Conservation (phyloP, 78 protist genomes). For the Dictyostelium intermedium region DNA sequence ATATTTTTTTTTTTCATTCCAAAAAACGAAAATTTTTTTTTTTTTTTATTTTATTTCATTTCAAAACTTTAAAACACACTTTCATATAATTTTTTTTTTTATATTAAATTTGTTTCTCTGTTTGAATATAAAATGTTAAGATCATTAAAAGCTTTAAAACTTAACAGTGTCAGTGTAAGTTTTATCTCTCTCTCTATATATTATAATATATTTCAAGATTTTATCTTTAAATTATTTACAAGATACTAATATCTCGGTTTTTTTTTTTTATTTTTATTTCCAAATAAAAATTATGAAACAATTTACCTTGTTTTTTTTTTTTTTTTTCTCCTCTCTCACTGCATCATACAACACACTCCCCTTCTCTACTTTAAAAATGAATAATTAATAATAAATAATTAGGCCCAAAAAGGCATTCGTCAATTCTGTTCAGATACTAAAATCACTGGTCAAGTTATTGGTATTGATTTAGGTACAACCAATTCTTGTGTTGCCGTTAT, state of each 20-base stretch:
- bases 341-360: no score
- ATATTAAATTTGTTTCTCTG: neutral
- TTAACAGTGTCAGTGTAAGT: slow-evolving; percentile 1
- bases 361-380: no score
- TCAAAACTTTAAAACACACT: neutral
- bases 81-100: neutral
- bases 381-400: neutral
- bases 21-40: neutral
- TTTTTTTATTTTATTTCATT: neutral
- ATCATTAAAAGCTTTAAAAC: slow-evolving; percentile 14
- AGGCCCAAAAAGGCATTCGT: slow-evolving; percentile 41
- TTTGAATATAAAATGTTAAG: slow-evolving; percentile 15
- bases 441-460: slow-evolving; percentile 86
- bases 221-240: neutral
- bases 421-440: slow-evolving; percentile 38
- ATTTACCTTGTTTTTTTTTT: neutral
- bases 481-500: slow-evolving; percentile 99
- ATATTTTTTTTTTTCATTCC: neutral
- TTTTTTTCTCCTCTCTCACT: no score
- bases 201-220: neutral
- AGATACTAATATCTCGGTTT: neutral
- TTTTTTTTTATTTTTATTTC: neutral
- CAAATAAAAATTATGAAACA: neutral
- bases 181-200: neutral
- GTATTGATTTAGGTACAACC: slow-evolving; percentile 99